Conservation (phyloP, 345 rosid genomes). For the Populus davidiana region DNA sequence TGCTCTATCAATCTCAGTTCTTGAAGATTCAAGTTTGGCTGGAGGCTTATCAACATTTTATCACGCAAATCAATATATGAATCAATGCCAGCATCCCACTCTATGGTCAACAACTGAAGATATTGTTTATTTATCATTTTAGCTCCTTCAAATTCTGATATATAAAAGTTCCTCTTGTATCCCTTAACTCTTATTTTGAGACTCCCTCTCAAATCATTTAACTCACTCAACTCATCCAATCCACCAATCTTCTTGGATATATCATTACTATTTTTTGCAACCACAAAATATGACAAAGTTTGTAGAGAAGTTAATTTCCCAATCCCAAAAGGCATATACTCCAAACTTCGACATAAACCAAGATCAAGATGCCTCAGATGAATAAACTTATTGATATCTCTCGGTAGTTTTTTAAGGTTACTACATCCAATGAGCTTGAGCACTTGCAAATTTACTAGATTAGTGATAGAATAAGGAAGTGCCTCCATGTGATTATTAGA, state of each 20-base stretch:
- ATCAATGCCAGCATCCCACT: neutral
- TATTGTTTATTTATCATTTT: too few species aligned
- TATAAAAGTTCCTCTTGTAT: too few species aligned
- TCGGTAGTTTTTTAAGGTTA: neutral
- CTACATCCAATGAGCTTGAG: neutral
- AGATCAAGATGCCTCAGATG: neutral
- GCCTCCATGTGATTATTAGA: neutral
- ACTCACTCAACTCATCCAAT: neutral
- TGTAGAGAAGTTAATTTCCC: neutral
- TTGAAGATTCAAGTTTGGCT: neutral
- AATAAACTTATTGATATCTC: neutral
- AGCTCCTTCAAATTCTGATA: too few species aligned
- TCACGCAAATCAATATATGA: neutral
- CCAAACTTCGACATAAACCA: neutral
- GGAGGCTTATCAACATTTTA: neutral
- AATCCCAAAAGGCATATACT: neutral
- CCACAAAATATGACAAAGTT: neutral
- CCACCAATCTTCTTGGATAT: neutral
- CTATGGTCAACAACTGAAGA: neutral
- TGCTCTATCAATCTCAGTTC: neutral
- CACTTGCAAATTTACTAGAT: slow-evolving; percentile 16
- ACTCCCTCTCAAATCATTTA: too few species aligned
- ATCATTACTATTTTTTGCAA: neutral
- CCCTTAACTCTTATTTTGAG: too few species aligned
- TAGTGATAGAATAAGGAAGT: slow-evolving; percentile 13